Evolutionary conservation across 805 yeast genomes (phyloP).

Genomic region (Kazachstania psychrophila): DNA sequence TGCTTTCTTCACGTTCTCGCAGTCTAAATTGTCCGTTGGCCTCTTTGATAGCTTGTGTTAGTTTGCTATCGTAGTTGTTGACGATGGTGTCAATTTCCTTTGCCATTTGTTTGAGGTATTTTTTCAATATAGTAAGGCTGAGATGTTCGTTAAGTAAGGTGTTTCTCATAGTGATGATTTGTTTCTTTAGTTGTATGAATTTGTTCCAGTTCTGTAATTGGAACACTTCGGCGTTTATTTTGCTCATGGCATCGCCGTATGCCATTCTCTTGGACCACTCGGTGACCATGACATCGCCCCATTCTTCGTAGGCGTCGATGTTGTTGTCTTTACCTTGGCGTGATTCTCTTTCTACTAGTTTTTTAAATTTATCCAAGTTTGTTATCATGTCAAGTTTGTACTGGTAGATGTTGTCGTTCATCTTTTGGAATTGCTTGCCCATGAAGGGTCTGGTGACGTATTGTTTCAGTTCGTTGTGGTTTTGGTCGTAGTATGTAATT

Average conservation of each 20-base stretch:
- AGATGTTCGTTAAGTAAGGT: constrained; percentile 29
- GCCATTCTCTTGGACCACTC: constrained; percentile 57
- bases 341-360: neutral
- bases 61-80: neutral
- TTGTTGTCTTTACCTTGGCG: constrained; percentile 32
- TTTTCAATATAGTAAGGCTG: neutral
- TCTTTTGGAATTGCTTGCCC: neutral
- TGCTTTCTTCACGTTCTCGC: no score
- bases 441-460: constrained; percentile 41
- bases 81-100: neutral
- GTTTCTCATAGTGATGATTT: constrained; percentile 47
- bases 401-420: neutral
- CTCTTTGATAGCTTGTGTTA: neutral
- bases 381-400: neutral
- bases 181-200: constrained; percentile 46
- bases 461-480: constrained; percentile 26
- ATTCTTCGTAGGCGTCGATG: constrained; percentile 62
- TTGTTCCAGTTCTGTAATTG: constrained; percentile 46
- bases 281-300: constrained; percentile 55
- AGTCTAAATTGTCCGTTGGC: neutral
- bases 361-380: neutral
- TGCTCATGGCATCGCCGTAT: constrained; percentile 21
- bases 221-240: constrained; percentile 25
- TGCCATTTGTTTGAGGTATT: neutral
- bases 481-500: constrained; percentile 25